Percentiles rank a stretch among this genome's conserved stretches.
Evolutionary conservation across 805 yeast species (phyloP).

Genomic region (Vanderwaltozyma polyspora): DNA sequence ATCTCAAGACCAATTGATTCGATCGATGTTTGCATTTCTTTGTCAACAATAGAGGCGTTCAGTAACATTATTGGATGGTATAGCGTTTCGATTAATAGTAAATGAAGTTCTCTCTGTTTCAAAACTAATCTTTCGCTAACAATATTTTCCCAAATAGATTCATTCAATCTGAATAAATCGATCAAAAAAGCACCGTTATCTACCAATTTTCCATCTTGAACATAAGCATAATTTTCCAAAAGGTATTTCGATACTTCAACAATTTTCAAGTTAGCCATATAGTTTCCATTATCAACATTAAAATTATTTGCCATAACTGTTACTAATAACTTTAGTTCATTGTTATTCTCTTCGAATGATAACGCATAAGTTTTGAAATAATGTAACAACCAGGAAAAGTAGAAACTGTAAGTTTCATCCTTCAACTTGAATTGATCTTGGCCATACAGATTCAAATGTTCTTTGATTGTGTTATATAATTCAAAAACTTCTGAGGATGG

Average conservation of each 20-base stretch:
- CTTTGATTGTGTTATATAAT: slow-evolving; percentile 9
- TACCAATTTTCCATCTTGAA: background rate
- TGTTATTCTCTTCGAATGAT: background rate
- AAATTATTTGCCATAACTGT: slow-evolving; percentile 12
- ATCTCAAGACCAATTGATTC: slow-evolving; percentile 30
- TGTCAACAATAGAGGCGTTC: slow-evolving; percentile 26
- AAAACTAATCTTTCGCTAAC: slow-evolving; percentile 49
- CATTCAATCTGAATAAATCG: slow-evolving; percentile 5
- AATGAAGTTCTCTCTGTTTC: slow-evolving; percentile 55
- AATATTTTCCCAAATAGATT: slow-evolving; percentile 44
- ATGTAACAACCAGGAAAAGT: slow-evolving; percentile 14
- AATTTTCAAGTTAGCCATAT: slow-evolving; percentile 14
- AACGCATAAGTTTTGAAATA: slow-evolving; percentile 16
- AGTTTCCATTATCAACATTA: slow-evolving; percentile 19
- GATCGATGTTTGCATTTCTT: slow-evolving; percentile 9
- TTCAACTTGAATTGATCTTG: slow-evolving; percentile 18
- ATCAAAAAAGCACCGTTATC: background rate
- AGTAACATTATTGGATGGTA: slow-evolving; percentile 33
- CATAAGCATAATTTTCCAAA: slow-evolving; percentile 7
- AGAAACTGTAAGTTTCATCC: slow-evolving; percentile 22
- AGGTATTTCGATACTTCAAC: slow-evolving; percentile 10
- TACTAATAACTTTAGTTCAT: slow-evolving; percentile 11
- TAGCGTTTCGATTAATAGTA: slow-evolving; percentile 40
- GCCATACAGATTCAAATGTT: background rate
- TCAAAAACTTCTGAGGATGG: slow-evolving; percentile 8